Base-by-base conservation (phyloP, 2,329 filamentous ascomycete genomes). In the Xylaria multiplex region DNA sequence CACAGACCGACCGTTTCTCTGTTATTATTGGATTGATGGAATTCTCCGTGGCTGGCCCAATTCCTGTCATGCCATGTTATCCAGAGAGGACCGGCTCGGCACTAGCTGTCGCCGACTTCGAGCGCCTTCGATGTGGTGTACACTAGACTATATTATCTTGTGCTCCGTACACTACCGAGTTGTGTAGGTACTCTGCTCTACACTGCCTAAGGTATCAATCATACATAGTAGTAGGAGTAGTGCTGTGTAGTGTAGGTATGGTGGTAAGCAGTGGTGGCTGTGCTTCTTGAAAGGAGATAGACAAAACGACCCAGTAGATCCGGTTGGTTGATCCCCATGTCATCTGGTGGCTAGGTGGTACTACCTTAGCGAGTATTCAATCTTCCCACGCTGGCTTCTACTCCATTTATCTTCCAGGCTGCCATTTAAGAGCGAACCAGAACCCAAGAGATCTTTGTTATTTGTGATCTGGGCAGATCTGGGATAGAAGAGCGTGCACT, bases 391-490 rank as follows among this genome's bases (percentile, higher is more conserved):
- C 27, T 55, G 59, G 8, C 40, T n/a, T 52, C 37, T 52, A 27
- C 45, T 54, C 65, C 65, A 55, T 50, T 55, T 53, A 49, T 61
- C 32, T 43, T 57, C 61, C 35, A 67, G 65, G 65, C 65, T 62
- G 62, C 65, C 65, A 65, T 67, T 65, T 67, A 67, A 62, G 46
- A 52, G 59, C 65, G 37, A 59, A 65, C 57, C 57, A 64, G 22
- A 58, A 22, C 50, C 9, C 55, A 32, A 11, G 55, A 59, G 13
- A 56, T 37, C 56, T 45, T 59, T 43, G 56, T 16, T 46, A 46
- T 57, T 52, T 52, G 43, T 30, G 11, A 40, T 11, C n/a, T 13
- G 35, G 4, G 19, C 16, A 13, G 11, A 40, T 11, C n/a, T 13
- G 35, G 4, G 19, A 24, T 22, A 49, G 22, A 24, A 24, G 13